Evolutionary conservation across 257 asterid genomes (phyloP).

Genomic region (Anisodus acutangulus): DNA sequence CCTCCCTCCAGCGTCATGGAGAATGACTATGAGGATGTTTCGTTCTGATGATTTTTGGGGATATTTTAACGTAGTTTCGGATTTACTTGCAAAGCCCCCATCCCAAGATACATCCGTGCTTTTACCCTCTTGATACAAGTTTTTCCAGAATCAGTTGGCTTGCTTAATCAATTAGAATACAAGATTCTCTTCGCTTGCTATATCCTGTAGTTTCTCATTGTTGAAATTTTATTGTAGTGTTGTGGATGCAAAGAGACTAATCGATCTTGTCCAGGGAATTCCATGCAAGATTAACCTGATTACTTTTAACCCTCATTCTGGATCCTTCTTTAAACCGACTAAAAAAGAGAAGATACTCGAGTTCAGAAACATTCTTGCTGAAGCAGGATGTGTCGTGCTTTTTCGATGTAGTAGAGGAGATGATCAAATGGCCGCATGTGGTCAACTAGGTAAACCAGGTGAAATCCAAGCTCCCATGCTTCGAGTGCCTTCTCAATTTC

Average conservation of each 20-base stretch:
- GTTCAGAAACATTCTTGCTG: conserved; percentile 78
- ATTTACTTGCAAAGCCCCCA: background rate
- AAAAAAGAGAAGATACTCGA: conserved; percentile 75
- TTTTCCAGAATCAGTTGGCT: background rate
- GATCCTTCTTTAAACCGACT: conserved; percentile 82
- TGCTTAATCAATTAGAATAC: background rate
- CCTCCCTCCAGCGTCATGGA: background rate
- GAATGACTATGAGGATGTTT: background rate
- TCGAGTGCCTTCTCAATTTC: conserved; percentile 77
- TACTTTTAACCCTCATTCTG: conserved; percentile 87
- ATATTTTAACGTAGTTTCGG: background rate
- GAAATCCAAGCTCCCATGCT: conserved; percentile 86
- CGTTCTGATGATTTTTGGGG: background rate
- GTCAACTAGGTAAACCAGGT: conserved; percentile 94
- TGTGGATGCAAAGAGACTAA: conserved; percentile 84
- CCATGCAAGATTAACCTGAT: conserved; percentile 98
- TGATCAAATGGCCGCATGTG: conserved; percentile 99
- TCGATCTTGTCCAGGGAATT: conserved; percentile 72
- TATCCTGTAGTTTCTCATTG: background rate
- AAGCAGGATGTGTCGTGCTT: conserved; percentile 75
- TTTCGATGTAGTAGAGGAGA: conserved; percentile 85
- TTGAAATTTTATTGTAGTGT: conserved; percentile 44
- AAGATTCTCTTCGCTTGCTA: background rate
- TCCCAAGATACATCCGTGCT: background rate
- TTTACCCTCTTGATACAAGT: background rate